These are phyloP conservation scores for Dentipellis fragilis DNA, from an alignment of 768 basidiomycete genomes.

Conservation along the genomic window DNA sequence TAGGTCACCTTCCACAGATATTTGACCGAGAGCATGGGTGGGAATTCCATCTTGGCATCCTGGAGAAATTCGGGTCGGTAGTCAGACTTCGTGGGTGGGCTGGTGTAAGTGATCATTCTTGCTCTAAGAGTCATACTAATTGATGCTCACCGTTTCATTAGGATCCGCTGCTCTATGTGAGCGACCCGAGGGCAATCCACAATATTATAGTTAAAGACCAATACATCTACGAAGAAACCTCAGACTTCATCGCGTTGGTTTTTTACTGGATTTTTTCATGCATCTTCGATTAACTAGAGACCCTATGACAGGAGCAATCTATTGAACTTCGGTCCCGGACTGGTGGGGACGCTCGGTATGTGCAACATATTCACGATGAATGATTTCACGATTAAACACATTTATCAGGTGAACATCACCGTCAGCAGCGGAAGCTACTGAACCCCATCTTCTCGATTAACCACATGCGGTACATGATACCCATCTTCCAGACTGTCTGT, in stretches of 20 bases:
- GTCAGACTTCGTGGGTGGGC: neutral
- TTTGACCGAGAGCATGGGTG: neutral
- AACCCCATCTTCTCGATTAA: slow-evolving; percentile 19
- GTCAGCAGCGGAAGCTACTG: slow-evolving; percentile 19
- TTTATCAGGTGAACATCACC: slow-evolving; percentile 17
- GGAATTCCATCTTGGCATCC: neutral
- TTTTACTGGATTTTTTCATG: neutral
- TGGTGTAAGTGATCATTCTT: neutral
- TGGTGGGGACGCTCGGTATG: slow-evolving; percentile 27
- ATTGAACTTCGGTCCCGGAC: slow-evolving; percentile 28
- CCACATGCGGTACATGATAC: no score
- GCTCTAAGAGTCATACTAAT: neutral
- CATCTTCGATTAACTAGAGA: neutral
- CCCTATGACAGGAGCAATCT: neutral
- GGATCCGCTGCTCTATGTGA: slow-evolving; percentile 1
- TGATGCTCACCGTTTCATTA: neutral
- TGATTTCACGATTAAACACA: neutral
- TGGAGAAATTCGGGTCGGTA: neutral
- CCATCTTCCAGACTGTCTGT: slow-evolving; percentile 23
- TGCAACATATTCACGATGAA: neutral
- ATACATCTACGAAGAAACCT: slow-evolving; percentile 7
- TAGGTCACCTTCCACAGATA: neutral
- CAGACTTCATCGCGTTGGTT: slow-evolving; percentile 4
- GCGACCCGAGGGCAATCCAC: slow-evolving; percentile 4
- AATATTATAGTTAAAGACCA: no score